A percentile compares a stretch with the other conserved stretches of the same genome.
These are phyloP conservation scores for Proliferodiscus dingleyae DNA, from an alignment of 2,329 filamentous ascomycete species.

Conservation along the genomic window DNA sequence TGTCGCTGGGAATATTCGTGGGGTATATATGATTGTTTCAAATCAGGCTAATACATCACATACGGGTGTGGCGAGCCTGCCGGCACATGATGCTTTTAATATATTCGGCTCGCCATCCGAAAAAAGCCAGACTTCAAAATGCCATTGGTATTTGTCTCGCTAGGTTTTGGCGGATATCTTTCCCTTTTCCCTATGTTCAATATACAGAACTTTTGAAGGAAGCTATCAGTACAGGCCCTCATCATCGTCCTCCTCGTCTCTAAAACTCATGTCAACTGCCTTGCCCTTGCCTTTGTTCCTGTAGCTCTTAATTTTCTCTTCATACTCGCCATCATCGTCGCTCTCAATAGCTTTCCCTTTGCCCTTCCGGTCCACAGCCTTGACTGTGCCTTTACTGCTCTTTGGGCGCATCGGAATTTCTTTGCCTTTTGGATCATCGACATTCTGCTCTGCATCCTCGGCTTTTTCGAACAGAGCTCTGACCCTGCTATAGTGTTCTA, in stretches of 20 bases:
- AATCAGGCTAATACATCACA: no score
- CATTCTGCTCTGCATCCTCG: slow-evolving; percentile 27
- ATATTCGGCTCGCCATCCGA: no score
- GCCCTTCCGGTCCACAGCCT: slow-evolving; percentile 29
- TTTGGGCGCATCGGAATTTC: no score
- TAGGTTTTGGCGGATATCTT: no score
- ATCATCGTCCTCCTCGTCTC: slow-evolving; percentile 28
- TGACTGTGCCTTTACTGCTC: slow-evolving; percentile 23
- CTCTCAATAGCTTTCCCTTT: slow-evolving; percentile 34
- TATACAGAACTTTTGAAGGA: no score
- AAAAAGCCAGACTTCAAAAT: no score
- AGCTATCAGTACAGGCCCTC: slow-evolving; percentile 33
- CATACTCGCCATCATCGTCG: slow-evolving; percentile 27
- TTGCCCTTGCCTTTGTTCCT: slow-evolving; percentile 57
- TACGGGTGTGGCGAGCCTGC: no score
- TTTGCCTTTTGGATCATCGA: slow-evolving; percentile 2
- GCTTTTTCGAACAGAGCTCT: slow-evolving; percentile 74
- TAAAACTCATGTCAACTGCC: slow-evolving; percentile 41
- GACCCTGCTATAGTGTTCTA: slow-evolving; percentile 86
- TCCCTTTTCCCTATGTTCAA: no score
- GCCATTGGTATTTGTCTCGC: no score
- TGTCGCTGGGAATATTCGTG: no score
- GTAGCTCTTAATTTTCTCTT: slow-evolving; percentile 5
- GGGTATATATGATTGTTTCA: no score
- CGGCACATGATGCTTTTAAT: no score